Percentiles rank a stretch among this genome's conserved stretches.
Conservation (phyloP, 176 grass and related monocot genomes). For the Puccinellia tenuiflora region DNA sequence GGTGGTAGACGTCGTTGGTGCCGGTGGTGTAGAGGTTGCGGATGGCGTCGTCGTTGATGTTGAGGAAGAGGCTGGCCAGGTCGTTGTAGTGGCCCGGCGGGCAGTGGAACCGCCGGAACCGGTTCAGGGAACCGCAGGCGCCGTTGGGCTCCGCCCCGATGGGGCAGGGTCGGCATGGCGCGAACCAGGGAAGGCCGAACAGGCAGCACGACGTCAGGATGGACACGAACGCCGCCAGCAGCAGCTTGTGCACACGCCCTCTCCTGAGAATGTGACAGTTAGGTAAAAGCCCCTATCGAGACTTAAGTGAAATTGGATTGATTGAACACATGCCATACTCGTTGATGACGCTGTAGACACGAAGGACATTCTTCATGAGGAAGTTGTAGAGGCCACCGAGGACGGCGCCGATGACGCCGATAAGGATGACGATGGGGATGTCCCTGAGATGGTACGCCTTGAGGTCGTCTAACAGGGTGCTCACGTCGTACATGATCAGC, state of each 20-base stretch:
- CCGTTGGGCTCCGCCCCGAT: slow-evolving; percentile 12
- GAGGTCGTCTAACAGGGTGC: slow-evolving; percentile 41
- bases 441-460: slow-evolving; percentile 78
- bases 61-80: slow-evolving; percentile 81
- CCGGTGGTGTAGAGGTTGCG: slow-evolving; percentile 75
- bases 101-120: slow-evolving; percentile 77
- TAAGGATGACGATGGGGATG: slow-evolving; percentile 78
- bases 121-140: slow-evolving; percentile 45
- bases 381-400: slow-evolving; percentile 87
- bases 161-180: slow-evolving; percentile 70
- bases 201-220: slow-evolving; percentile 55
- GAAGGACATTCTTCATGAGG: slow-evolving; percentile 68
- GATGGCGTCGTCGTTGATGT: slow-evolving; percentile 90
- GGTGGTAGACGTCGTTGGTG: slow-evolving; percentile 71
- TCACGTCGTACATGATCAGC: slow-evolving; percentile 94
- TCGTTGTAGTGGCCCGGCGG: slow-evolving; percentile 77
- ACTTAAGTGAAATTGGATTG: not conserved
- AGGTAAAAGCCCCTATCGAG: not conserved
- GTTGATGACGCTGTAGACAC: slow-evolving; percentile 56
- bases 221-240: slow-evolving; percentile 62
- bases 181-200: slow-evolving; percentile 71
- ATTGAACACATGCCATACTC: slow-evolving; percentile 39
- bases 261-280: slow-evolving; percentile 40
- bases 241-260: slow-evolving; percentile 50
- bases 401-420: slow-evolving; percentile 72